A percentile compares a stretch with the other conserved stretches of the same genome.
These are phyloP conservation scores for Kwoniella sp. DNA, from an alignment of 768 basidiomycete species.

Conservation along the genomic window DNA sequence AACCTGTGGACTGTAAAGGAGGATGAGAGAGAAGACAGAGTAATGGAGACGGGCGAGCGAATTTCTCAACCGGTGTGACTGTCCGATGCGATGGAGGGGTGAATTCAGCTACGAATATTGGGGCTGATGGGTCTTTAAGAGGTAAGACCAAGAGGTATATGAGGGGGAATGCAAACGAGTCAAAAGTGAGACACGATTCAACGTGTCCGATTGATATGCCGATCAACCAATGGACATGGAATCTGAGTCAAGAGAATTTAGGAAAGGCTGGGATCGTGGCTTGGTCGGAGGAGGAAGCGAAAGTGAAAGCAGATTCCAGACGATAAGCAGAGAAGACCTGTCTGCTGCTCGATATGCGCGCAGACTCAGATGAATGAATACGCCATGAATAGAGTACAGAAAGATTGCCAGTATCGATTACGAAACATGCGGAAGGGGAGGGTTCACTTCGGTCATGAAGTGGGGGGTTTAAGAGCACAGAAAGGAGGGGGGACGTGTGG, in stretches of 20 bases:
- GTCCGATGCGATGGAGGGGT: background rate
- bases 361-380: background rate
- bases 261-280: constrained; percentile 19
- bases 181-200: constrained; percentile 6
- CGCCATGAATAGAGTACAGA: background rate
- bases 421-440: background rate
- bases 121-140: background rate
- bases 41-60: background rate
- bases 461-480: background rate
- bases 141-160: background rate
- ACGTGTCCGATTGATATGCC: background rate
- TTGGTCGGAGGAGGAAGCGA: constrained; percentile 9
- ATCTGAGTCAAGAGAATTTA: background rate
- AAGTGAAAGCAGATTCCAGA: background rate
- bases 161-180: background rate
- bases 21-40: constrained; percentile 1
- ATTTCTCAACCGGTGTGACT: background rate
- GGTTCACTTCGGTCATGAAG: background rate
- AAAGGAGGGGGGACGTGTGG: background rate
- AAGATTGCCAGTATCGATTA: background rate
- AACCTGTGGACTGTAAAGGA: background rate
- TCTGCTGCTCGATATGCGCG: background rate
- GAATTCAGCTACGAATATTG: background rate
- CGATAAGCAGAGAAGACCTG: background rate
- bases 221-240: background rate